Evolutionary conservation across 2,329 filamentous ascomycete species (phyloP), one percentile per base, ranked within the genome.

Genomic region (Botryosphaeria agaves): DNA sequence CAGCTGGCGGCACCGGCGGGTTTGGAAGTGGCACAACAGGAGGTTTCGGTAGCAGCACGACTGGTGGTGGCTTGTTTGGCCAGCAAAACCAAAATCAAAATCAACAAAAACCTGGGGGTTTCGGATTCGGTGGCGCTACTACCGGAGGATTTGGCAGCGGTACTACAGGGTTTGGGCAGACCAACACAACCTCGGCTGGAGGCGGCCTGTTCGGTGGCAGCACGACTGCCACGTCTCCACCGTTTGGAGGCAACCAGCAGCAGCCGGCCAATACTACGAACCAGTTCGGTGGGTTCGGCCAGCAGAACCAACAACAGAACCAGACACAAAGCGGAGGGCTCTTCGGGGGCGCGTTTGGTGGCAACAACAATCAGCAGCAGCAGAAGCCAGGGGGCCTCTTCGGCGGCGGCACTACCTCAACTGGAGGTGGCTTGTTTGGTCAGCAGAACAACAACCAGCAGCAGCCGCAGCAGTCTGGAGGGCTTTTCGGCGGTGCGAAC

Each of bases 181-280:
- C 41, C 27, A 50, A 49, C 31, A 37, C 46, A 5, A 39, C 48
- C 14, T 41, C 39, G 18, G 44, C 46, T 14, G 44, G 48, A 5
- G 33, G 29, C 18, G 34, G 37, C 32, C 32, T 47, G 6, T 53
- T 55, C 27, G 50, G 50, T 12, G 53, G 40, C 47, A 52, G 38
- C 32, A 38, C 18, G 11, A 28, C 14, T 44, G 47, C 27, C 44
- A 48, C 18, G 46, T 52, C 35, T 42, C 36, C 37, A 14, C 41
- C 60, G 8, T 61, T 61, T 31, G 56, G 52, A 20, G 48, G 63
- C 40, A 56, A 51, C 27, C 66, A 70, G 41, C 60, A 59, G 43
- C 61, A 66, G 39, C 57, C 62, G 32, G 52, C 55, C 26, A 56
- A 57, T 26, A 49, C 56, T 28, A 32, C 39, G 18, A 34, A 41